Conservation (phyloP, 257 asterid genomes). For the Capsicum baccatum region DNA sequence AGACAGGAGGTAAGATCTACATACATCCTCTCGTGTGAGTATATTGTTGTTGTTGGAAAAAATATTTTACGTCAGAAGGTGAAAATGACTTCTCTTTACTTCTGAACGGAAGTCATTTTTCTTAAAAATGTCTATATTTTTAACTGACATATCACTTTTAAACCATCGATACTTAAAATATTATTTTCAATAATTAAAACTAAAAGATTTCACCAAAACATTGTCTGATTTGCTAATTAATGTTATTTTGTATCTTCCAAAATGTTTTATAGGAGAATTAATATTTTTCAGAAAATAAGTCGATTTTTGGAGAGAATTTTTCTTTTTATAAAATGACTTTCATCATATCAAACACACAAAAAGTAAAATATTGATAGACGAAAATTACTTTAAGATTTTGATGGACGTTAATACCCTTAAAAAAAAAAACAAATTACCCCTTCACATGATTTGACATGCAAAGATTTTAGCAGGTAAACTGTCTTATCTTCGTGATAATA, state of each 20-base stretch:
- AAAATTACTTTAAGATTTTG: not conserved
- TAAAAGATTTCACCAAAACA: not conserved
- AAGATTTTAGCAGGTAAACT: not conserved
- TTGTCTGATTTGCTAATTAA: not conserved
- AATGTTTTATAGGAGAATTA: not conserved
- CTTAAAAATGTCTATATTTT: not conserved
- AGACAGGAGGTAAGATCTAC: too few relatives aligned
- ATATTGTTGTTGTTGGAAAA: too few relatives aligned
- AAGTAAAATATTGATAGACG: not conserved
- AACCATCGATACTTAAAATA: not conserved
- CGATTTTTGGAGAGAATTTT: not conserved
- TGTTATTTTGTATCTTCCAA: not conserved
- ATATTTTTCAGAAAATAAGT: not conserved
- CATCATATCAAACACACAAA: not conserved
- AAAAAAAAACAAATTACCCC: not conserved
- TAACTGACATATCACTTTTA: not conserved
- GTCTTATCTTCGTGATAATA: too few relatives aligned
- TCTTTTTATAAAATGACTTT: not conserved
- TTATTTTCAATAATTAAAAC: not conserved
- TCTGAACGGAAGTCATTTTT: not conserved
- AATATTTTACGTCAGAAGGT: not conserved
- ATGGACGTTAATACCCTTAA: not conserved
- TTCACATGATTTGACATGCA: not conserved
- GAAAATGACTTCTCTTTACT: not conserved
- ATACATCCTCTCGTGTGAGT: too few relatives aligned